phyloP scores from a whole-genome alignment of 306 rosid genomes.

The Myrica gale region DNA sequence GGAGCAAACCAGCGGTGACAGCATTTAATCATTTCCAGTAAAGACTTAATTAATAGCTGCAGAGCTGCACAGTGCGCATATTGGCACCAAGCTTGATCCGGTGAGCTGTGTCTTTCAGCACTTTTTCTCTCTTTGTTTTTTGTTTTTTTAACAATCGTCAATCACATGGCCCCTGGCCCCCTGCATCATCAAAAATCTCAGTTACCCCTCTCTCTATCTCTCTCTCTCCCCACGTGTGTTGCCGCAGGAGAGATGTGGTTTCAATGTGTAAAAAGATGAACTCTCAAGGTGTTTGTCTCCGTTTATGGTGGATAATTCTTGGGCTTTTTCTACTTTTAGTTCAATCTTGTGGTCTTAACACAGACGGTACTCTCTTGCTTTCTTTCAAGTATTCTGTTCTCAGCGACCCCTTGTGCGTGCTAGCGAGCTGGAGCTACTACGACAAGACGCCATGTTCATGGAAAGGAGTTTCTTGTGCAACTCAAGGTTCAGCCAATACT shows the following conservation, averaged over 20 bases:
- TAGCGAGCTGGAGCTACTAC: conserved; percentile 52
- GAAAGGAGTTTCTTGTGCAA: conserved; percentile 62
- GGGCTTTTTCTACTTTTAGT: conserved; percentile 17
- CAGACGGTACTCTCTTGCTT: conserved; percentile 60
- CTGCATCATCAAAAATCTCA: conserved; percentile 46
- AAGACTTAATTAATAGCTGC: conserved; percentile 35
- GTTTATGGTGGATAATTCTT: conserved; percentile 32
- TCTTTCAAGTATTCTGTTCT: conserved; percentile 61
- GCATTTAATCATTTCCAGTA: conserved; percentile 39
- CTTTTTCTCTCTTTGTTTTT: background rate
- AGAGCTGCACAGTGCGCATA: conserved; percentile 33
- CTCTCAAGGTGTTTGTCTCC: conserved; percentile 21
- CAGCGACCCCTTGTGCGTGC: conserved; percentile 49
- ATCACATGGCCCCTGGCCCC: conserved; percentile 55
- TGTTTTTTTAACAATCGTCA: conserved; percentile 9
- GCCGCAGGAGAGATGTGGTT: conserved; percentile 38
- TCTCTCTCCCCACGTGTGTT: background rate
- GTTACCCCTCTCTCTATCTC: conserved; percentile 20
- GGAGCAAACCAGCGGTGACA: background rate
- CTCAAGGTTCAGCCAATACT: background rate
- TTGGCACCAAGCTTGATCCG: conserved; percentile 38
- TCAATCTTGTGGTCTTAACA: conserved; percentile 43
- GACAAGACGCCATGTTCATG: conserved; percentile 75
- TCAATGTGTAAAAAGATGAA: conserved; percentile 46
- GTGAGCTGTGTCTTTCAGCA: conserved; percentile 45